Base-by-base conservation (phyloP, 2,329 filamentous ascomycete genomes). In the Coleophoma crateriformis region DNA sequence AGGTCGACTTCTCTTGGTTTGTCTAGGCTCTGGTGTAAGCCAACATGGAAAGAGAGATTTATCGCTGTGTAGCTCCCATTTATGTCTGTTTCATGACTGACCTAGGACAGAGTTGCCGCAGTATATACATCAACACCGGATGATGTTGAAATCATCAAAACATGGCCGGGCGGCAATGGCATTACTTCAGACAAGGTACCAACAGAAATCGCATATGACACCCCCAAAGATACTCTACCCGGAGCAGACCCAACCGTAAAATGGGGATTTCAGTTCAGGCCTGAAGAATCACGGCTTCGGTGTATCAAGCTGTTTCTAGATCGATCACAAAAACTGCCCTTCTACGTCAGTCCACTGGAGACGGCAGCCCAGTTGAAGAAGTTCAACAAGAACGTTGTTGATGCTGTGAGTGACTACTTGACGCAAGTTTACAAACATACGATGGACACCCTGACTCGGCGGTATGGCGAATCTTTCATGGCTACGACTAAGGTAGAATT, bases 161-260 rank as follows among this genome's bases (percentile, higher is more conserved):
- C 81, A 13, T 92, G 88, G 88, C 87, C 88, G 0, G 88, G 88
- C 22, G 86, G 86, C 27, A 90, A 91, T 62, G 87, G 87, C 60
- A 89, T 91, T 68, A 90, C 88, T n/a, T 90, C 86, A 34, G 87
- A 92, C 72, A 92, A 92, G 72, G 87, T 91, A 2, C 87, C 88
- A 1, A 90, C 87, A 13, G 87, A 91, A 66, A 85, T 91, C 50
- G 68, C 72, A 48, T 84, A 86, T 56, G 74, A 78, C 51, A 66
- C 71, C 33, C 67, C 71, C 47, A 62, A 68, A 46, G 57, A 66
- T 17, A 61, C 70, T 4, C 54, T 67, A 3, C 55, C 64, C 2
- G 72, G 65, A n/a, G 63, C 71, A 1, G 65, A 70, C 7, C 74
- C 79, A 7, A 76, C 63, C 1, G 62, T 81, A 44, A 86, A 85